Evolutionary conservation across 208 protist genomes (phyloP).

Genomic region (Trypanosoma avium): DNA sequence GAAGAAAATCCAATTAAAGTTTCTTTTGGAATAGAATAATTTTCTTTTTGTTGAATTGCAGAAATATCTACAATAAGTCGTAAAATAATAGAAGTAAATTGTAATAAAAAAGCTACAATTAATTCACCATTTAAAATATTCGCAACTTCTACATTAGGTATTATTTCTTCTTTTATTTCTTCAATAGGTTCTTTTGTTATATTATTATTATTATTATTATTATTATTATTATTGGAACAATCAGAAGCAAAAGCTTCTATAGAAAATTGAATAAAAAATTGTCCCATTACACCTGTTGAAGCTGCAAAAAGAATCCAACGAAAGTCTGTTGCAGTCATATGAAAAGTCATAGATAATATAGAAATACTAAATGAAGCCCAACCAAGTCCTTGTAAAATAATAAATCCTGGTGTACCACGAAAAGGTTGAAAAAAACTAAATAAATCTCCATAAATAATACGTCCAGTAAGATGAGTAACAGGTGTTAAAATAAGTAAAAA

Average conservation of each 20-base stretch:
- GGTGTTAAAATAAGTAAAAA: conserved; percentile 31
- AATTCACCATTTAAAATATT: conserved; percentile 67
- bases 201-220: too few species aligned
- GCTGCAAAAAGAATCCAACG: conserved; percentile 19
- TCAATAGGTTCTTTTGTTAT: neutral
- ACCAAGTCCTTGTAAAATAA: conserved; percentile 56
- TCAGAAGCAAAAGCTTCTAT: conserved; percentile 13
- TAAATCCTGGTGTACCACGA: conserved; percentile 31
- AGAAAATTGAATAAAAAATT: conserved; percentile 20
- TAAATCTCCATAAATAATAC: conserved; percentile 42
- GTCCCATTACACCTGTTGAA: conserved; percentile 6
- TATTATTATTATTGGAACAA: too few species aligned
- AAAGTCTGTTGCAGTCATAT: conserved; percentile 38
- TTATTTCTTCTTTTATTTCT: conserved; percentile 11
- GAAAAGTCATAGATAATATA: conserved; percentile 42
- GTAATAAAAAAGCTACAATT: conserved; percentile 52
- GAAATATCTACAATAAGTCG: conserved; percentile 61
- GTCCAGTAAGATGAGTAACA: conserved; percentile 40
- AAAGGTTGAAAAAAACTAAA: conserved; percentile 44
- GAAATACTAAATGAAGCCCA: conserved; percentile 54
- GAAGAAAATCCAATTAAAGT: conserved; percentile 36
- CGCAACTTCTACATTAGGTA: too few species aligned
- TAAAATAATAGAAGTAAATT: conserved; percentile 47
- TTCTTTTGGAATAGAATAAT: conserved; percentile 22
- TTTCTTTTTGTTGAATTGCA: conserved; percentile 29